These are phyloP conservation scores for Irpex lacteus DNA, from an alignment of 1,284 basidiomycete genomes.

Conservation along the genomic window DNA sequence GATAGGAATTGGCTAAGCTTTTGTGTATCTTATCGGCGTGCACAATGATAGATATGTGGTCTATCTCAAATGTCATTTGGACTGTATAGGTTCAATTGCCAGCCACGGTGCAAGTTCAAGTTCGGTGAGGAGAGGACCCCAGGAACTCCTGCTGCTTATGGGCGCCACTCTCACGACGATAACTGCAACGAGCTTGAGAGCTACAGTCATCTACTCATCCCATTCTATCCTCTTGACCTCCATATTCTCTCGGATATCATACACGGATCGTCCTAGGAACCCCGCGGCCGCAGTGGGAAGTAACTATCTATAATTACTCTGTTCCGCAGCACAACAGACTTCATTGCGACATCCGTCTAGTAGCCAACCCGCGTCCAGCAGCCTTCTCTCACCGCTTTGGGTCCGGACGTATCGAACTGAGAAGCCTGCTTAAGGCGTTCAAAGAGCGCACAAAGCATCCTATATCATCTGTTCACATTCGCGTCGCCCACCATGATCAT, in stretches of 20 bases:
- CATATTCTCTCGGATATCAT: background rate
- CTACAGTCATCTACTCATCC: background rate
- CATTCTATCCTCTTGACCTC: background rate
- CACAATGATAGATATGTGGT: too few species aligned
- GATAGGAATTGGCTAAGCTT: too few species aligned
- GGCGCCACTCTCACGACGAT: too few species aligned
- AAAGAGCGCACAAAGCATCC: background rate
- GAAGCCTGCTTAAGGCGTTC: background rate
- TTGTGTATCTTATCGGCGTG: too few species aligned
- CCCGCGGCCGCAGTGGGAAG: background rate
- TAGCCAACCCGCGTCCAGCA: background rate
- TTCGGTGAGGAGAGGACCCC: too few species aligned
- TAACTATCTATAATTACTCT: background rate
- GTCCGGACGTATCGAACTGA: background rate
- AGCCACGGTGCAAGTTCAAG: too few species aligned
- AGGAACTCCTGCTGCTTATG: too few species aligned
- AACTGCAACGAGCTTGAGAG: too few species aligned
- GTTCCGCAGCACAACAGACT: background rate
- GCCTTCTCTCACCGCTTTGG: too few species aligned
- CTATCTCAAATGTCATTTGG: too few species aligned
- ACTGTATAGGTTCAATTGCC: too few species aligned
- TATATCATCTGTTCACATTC: background rate
- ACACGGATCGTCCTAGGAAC: background rate
- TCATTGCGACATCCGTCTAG: background rate
- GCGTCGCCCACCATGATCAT: slow-evolving; percentile 36